These are phyloP conservation scores for Durotheca rogersii DNA, from an alignment of 495 filamentous ascomycete genomes.

Conservation along the genomic window DNA sequence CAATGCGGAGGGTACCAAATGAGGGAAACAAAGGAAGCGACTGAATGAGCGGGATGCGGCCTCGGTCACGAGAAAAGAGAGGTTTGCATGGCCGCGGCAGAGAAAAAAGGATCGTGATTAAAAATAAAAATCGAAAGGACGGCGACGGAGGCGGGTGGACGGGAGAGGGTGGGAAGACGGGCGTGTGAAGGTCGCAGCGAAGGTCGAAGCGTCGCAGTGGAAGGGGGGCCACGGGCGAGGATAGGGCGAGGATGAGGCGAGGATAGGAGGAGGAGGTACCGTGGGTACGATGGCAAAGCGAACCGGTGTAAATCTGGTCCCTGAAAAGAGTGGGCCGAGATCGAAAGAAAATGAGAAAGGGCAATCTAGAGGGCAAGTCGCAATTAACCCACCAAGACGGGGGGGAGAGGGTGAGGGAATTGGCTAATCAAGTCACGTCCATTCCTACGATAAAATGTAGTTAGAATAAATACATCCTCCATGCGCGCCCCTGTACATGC, in stretches of 20 bases:
- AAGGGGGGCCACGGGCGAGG: too few relatives aligned
- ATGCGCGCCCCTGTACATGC: too few relatives aligned
- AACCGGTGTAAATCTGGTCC: slow-evolving; percentile 9
- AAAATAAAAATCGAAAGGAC: background rate
- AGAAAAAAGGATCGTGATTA: background rate
- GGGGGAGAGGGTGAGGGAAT: slow-evolving; percentile 18
- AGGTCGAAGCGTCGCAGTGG: too few relatives aligned
- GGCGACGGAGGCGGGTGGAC: background rate
- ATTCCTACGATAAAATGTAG: too few relatives aligned
- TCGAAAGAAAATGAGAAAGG: slow-evolving; percentile 6
- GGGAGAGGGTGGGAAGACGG: background rate
- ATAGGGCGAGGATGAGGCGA: too few relatives aligned
- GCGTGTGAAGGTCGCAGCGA: too few relatives aligned
- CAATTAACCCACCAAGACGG: slow-evolving; percentile 21
- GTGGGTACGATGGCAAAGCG: too few relatives aligned
- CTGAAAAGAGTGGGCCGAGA: too few relatives aligned
- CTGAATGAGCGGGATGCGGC: slow-evolving; percentile 8
- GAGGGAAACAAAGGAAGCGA: slow-evolving; percentile 23
- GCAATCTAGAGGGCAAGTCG: slow-evolving; percentile 27
- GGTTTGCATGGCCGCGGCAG: background rate
- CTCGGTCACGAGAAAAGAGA: slow-evolving; percentile 19
- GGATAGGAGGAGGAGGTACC: too few relatives aligned
- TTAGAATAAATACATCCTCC: too few relatives aligned
- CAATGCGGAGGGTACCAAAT: slow-evolving; percentile 9
- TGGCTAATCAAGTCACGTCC: too few relatives aligned